Percentiles rank a stretch among this genome's conserved stretches.
Conservation (phyloP, 345 rosid species). For the Populus davidiana region DNA sequence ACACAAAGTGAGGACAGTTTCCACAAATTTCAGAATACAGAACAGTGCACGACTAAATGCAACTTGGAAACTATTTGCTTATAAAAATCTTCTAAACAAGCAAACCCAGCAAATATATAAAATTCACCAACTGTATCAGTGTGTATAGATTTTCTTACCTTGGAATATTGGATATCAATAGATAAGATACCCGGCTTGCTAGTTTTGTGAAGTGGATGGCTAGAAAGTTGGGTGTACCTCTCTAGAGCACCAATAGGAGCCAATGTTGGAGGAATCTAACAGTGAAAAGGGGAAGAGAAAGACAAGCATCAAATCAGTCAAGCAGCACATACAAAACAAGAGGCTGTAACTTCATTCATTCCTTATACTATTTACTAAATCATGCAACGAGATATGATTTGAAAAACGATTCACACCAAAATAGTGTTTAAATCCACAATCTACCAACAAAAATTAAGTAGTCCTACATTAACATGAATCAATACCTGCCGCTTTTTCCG, state of each 20-base stretch:
- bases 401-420: background rate
- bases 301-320: background rate
- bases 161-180: slow-evolving; percentile 62
- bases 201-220: slow-evolving; percentile 93
- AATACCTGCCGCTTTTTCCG: slow-evolving; percentile 62
- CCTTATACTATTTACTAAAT: background rate
- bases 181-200: slow-evolving; percentile 78
- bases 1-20: background rate
- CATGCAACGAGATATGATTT: background rate
- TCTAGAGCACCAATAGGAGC: slow-evolving; percentile 65
- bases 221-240: slow-evolving; percentile 85
- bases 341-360: background rate
- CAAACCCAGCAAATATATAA: background rate
- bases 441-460: background rate
- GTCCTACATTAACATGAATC: background rate
- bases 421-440: background rate
- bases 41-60: background rate
- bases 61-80: background rate
- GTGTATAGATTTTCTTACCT: slow-evolving; percentile 42
- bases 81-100: background rate
- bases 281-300: background rate
- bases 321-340: background rate
- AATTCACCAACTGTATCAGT: background rate
- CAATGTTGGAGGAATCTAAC: slow-evolving; percentile 67
- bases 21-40: background rate